These are phyloP conservation scores for Gautieria morchelliformis DNA, from an alignment of 768 basidiomycete genomes.

Conservation along the genomic window DNA sequence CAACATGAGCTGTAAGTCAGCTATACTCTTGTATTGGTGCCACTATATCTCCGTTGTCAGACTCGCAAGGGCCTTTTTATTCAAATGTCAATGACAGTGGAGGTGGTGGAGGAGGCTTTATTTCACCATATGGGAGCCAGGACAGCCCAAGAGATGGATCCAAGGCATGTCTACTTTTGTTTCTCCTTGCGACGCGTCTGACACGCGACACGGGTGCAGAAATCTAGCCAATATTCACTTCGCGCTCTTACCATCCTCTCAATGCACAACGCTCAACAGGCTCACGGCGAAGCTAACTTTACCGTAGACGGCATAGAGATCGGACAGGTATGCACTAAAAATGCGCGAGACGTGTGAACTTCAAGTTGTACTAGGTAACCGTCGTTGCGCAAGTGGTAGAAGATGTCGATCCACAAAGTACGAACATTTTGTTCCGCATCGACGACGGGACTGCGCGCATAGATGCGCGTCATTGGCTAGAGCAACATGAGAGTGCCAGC, in stretches of 20 bases:
- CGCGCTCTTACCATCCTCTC: conserved; percentile 76
- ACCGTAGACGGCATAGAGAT: conserved; percentile 70
- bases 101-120: conserved; percentile 4
- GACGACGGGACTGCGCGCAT: conserved; percentile 81
- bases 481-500: conserved; percentile 41
- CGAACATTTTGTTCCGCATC: conserved; percentile 69
- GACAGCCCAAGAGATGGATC: conserved; percentile 5
- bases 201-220: neutral
- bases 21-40: neutral
- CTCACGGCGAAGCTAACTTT: conserved; percentile 86
- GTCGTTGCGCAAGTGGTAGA: conserved; percentile 61
- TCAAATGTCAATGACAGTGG: conserved; percentile 2
- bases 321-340: conserved; percentile 51
- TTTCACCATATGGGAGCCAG: conserved; percentile 5
- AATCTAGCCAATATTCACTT: conserved; percentile 30
- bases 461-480: conserved; percentile 78
- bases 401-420: conserved; percentile 58
- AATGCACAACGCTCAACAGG: conserved; percentile 64
- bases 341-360: conserved; percentile 10
- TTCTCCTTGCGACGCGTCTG: neutral
- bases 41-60: neutral
- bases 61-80: neutral
- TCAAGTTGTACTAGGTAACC: conserved; percentile 44
- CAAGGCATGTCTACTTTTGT: neutral
- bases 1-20: neutral